Base-by-base conservation (phyloP, 148 eudicot genomes). In the Rhododendron ferrugineum region DNA sequence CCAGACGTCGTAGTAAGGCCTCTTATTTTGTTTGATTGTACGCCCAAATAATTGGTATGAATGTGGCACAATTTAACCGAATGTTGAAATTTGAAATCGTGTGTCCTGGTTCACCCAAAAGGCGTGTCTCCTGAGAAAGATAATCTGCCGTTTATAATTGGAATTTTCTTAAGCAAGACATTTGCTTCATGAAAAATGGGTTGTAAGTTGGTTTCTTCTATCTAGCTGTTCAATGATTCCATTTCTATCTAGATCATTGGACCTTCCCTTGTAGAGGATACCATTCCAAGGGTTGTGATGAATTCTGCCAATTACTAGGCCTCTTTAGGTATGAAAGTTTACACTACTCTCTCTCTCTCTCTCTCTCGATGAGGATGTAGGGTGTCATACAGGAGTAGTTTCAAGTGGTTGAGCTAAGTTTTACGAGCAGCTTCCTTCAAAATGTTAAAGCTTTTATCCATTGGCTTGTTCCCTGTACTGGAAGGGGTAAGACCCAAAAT, bases 1-100 rank as follows among this genome's bases (percentile, higher is more conserved):
- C 94, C 95, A 83, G 95, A 93, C 88, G 89, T 92, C 77, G 93
- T 93, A 22, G 95, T 93, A 92, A 91, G 93, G 85, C 86, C 23
- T 86, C 80, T 28, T 81, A 6, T 85, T 82, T 47, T 54, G 47
- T 23, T 8, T 56, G 40, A 84, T 50, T 44, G 47, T 34, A 22
- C 3, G 23, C 78, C 83, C 18, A 18, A 8, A 8, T 32, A 3
- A 18, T 46, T 40, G 56, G 30, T 82, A 62, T 82, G 37, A 64
- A 42, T 66, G 84, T 6, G n/a, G 54, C 15, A 26, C 37, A n/a
- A 9, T 66, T 44, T 44, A 16, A 73, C 20, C 37, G 5, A 22
- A 73, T 73, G 76, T 4, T 74, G n/a, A 46, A 32, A 42, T 26
- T 42, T 18, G 34, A 26, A 46, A 83, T 22, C 32, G 0, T 36